Evolutionary conservation across 805 yeast species (phyloP).

Genomic region (Tetrapisispora nanseiensis): DNA sequence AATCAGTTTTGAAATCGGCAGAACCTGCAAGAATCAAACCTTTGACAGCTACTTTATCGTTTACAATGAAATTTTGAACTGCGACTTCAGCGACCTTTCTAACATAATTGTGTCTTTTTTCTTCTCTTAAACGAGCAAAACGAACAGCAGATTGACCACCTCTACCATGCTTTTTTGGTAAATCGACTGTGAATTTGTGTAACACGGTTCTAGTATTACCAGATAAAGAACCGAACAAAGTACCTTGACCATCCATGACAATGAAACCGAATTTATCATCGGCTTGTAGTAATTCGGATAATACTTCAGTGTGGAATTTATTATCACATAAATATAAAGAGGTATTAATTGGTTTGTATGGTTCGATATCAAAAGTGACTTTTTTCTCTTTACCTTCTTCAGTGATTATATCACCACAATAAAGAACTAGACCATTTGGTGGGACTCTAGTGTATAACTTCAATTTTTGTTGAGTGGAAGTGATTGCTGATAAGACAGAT

Average conservation of each 20-base stretch:
- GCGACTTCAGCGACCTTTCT: slow-evolving; percentile 98
- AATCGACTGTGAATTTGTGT: slow-evolving; percentile 92
- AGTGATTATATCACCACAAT: slow-evolving; percentile 97
- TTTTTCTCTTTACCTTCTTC: slow-evolving; percentile 97
- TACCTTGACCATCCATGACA: slow-evolving; percentile 99
- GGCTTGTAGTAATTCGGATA: slow-evolving; percentile 84
- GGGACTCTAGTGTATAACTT: slow-evolving; percentile 87
- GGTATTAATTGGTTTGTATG: slow-evolving; percentile 98
- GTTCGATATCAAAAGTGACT: slow-evolving; percentile 94
- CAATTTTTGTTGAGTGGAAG: slow-evolving; percentile 94
- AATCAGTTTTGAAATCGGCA: slow-evolving; percentile 96
- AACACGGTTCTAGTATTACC: slow-evolving; percentile 96
- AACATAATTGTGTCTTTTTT: slow-evolving; percentile 96
- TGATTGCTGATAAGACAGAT: slow-evolving; percentile 91
- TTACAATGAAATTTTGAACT: slow-evolving; percentile 91
- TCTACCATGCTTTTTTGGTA: slow-evolving; percentile 99
- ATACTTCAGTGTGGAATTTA: slow-evolving; percentile 95
- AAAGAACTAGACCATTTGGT: slow-evolving; percentile 86
- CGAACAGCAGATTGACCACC: slow-evolving; percentile 99
- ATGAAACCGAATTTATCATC: slow-evolving; percentile 97
- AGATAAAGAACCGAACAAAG: slow-evolving; percentile 85
- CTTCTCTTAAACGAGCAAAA: slow-evolving; percentile 97
- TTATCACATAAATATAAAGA: slow-evolving; percentile 92
- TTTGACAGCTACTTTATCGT: slow-evolving; percentile 86
- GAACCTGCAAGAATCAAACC: slow-evolving; percentile 97